Evolutionary conservation across 768 basidiomycete species (phyloP).

Genomic region (Butyriboletus loyo): DNA sequence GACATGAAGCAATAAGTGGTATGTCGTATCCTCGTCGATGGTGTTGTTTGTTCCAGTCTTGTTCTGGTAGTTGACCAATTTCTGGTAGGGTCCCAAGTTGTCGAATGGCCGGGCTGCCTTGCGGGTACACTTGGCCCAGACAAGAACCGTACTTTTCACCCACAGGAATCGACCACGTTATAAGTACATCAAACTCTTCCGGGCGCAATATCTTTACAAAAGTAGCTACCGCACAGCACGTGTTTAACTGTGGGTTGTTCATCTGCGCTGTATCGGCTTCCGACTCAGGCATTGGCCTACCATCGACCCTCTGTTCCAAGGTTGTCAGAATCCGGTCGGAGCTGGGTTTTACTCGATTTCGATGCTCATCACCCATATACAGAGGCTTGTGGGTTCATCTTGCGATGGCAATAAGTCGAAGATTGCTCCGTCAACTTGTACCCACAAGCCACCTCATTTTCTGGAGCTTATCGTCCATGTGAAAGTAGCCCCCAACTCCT

Average conservation of each 20-base stretch:
- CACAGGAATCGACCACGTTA: background rate
- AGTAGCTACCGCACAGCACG: background rate
- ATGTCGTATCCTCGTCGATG: background rate
- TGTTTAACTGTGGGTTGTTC: slow-evolving; percentile 3
- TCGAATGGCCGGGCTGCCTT: background rate
- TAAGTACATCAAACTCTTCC: background rate
- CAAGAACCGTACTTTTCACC: background rate
- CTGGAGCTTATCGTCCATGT: slow-evolving; percentile 1
- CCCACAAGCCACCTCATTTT: background rate
- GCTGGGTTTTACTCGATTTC: background rate
- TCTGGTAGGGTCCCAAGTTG: background rate
- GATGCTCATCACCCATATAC: background rate
- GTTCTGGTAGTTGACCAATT: background rate
- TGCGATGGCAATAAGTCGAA: background rate
- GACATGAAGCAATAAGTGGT: background rate
- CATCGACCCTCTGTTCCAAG: background rate
- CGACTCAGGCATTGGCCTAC: background rate
- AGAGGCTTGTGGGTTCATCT: background rate
- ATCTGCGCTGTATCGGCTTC: background rate
- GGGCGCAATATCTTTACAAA: background rate
- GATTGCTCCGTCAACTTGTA: background rate
- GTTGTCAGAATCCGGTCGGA: background rate
- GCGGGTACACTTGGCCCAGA: background rate
- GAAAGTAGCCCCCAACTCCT: background rate
- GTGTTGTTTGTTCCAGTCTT: background rate